A percentile compares a stretch with the other conserved stretches of the same genome.
phyloP scores from a whole-genome alignment of 768 basidiomycete genomes.

The Tulasnella sp. region DNA sequence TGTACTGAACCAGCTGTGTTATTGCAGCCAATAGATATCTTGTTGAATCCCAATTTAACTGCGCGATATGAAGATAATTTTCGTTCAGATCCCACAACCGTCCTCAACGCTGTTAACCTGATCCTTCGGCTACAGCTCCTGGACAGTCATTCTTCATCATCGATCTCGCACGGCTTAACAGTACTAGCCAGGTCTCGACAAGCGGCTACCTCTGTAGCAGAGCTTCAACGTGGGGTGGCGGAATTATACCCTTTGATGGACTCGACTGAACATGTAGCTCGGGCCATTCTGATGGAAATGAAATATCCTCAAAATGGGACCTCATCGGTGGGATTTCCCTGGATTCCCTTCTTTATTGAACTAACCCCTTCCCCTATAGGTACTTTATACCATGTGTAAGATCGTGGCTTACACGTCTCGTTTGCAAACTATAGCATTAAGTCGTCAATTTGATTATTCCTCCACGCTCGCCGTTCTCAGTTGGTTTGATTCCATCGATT shows the following conservation, averaged over 20 bases:
- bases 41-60: conserved; percentile 26
- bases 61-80: not conserved
- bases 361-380: not conserved
- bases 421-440: not conserved
- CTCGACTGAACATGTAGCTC: not conserved
- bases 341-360: no score
- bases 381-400: not conserved
- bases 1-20: conserved; percentile 20
- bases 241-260: conserved; percentile 5
- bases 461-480: not conserved
- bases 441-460: conserved; percentile 13
- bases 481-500: not conserved
- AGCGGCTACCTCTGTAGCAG: not conserved
- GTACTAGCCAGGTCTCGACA: no score
- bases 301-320: not conserved
- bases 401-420: conserved; percentile 1
- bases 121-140: not conserved
- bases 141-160: conserved; percentile 1
- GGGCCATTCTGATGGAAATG: not conserved
- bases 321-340: not conserved
- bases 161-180: no score
- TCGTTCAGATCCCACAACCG: not conserved
- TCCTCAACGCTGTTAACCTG: not conserved
- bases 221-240: not conserved
- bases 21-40: conserved; percentile 40